Conservation (phyloP, 192 early-diverging fungal species). For the Jimgerdemannia flammicorona region DNA sequence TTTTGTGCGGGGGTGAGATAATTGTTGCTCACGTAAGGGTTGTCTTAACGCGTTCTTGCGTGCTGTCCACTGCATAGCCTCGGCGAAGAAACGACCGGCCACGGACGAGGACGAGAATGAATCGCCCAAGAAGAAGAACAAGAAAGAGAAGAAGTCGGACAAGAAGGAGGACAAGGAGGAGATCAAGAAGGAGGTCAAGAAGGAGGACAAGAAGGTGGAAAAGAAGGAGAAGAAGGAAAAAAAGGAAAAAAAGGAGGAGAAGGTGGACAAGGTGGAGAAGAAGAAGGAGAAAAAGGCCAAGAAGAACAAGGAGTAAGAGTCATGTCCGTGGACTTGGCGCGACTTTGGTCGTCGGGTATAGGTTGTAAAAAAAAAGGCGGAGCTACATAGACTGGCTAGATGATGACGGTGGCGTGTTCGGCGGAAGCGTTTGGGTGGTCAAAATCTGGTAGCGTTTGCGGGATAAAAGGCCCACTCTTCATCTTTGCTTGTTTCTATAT, state of each 20-base stretch:
- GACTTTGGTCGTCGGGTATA: too few species aligned
- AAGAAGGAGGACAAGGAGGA: constrained; percentile 39
- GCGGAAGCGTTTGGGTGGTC: too few species aligned
- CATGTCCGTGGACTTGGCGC: too few species aligned
- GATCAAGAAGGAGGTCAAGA: constrained; percentile 34
- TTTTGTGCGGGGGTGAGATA: too few species aligned
- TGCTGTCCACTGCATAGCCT: too few species aligned
- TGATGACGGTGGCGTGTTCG: too few species aligned
- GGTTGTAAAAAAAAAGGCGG: constrained; percentile 8
- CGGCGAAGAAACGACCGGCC: constrained; percentile 44
- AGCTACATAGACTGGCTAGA: background rate
- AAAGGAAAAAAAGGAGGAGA: constrained; percentile 51
- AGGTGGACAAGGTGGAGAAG: constrained; percentile 54
- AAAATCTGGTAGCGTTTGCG: too few species aligned
- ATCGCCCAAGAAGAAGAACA: constrained; percentile 33
- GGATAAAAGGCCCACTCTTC: too few species aligned
- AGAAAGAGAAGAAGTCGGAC: constrained; percentile 49
- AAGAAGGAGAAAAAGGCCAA: too few species aligned
- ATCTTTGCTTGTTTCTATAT: constrained; percentile 1
- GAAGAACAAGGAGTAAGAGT: constrained; percentile 45
- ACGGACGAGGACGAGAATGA: constrained; percentile 33
- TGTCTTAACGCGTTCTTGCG: too few species aligned
- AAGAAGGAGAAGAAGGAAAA: constrained; percentile 60
- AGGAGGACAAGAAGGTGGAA: constrained; percentile 47
- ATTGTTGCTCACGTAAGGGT: background rate